Evolutionary conservation across 2,329 filamentous ascomycete genomes (phyloP).

Genomic region (Phaeophleospora eucalypticola): DNA sequence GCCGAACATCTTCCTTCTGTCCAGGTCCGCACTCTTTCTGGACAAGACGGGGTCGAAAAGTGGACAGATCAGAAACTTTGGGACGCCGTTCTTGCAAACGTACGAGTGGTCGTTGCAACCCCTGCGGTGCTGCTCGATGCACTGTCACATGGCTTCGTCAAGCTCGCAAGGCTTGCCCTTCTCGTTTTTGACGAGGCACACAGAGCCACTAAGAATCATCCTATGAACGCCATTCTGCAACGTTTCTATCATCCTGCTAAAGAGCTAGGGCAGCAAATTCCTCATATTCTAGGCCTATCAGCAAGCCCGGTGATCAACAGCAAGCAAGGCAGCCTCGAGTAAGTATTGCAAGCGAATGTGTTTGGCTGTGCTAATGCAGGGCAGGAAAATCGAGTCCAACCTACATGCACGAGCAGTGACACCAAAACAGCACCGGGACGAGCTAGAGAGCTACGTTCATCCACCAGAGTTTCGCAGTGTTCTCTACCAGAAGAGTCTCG

Average conservation of each 20-base stretch:
- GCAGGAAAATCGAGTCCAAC: conserved; percentile 59
- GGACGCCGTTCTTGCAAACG: conserved; percentile 60
- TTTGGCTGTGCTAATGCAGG: conserved; percentile 7
- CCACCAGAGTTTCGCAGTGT: conserved; percentile 55
- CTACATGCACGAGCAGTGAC: conserved; percentile 66
- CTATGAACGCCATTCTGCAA: conserved; percentile 68
- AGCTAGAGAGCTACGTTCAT: conserved; percentile 65
- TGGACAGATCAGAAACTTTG: conserved; percentile 68
- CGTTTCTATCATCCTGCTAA: conserved; percentile 59
- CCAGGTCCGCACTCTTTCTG: conserved; percentile 60
- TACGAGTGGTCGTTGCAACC: conserved; percentile 73
- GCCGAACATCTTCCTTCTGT: conserved; percentile 42
- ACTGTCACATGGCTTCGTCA: conserved; percentile 68
- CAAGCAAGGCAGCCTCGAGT: conserved; percentile 53
- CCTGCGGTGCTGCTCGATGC: conserved; percentile 72
- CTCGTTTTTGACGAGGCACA: conserved; percentile 86
- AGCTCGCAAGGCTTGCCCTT: conserved; percentile 59
- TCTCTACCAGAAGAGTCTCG: conserved; percentile 19
- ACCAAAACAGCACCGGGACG: conserved; percentile 64
- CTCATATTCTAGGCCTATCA: conserved; percentile 71
- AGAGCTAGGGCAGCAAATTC: conserved; percentile 41
- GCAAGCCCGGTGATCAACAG: conserved; percentile 71
- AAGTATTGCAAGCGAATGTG: background rate
- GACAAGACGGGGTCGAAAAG: conserved; percentile 64
- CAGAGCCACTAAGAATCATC: conserved; percentile 62